Percentiles rank a stretch among this genome's conserved stretches.
Evolutionary conservation across 768 basidiomycete species (phyloP).

Genomic region (Melanogaster broomeanus): DNA sequence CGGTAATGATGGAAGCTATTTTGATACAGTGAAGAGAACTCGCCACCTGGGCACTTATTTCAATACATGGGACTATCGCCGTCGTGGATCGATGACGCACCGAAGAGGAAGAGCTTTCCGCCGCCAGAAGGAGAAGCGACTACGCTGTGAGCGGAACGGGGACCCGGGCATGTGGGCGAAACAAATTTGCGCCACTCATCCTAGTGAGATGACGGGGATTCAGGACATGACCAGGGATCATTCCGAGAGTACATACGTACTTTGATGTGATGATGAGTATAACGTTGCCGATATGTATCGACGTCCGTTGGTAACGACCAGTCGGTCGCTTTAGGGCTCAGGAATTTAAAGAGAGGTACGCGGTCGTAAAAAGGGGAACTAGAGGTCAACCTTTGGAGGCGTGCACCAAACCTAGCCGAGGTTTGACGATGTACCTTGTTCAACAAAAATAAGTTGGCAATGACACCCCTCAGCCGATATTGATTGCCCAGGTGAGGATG

Average conservation of each 20-base stretch:
- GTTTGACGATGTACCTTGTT: no score
- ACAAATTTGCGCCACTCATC: conserved; percentile 91
- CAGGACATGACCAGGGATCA: neutral
- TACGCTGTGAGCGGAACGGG: conserved; percentile 84
- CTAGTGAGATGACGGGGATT: conserved; percentile 31
- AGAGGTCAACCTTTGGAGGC: no score
- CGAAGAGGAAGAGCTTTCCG: conserved; percentile 84
- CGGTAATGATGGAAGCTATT: conserved; percentile 87
- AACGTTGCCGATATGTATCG: no score
- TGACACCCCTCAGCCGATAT: no score
- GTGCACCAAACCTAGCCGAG: no score
- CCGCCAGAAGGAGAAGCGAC: conserved; percentile 75
- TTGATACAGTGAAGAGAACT: conserved; percentile 83
- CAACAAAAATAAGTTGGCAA: no score
- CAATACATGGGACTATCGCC: neutral
- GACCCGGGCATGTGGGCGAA: conserved; percentile 83
- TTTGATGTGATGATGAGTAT: no score
- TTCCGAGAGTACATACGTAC: conserved; percentile 32
- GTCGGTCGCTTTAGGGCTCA: no score
- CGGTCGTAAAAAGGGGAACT: no score
- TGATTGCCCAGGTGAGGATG: no score
- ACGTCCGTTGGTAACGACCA: no score
- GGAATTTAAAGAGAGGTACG: no score
- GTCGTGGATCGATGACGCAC: conserved; percentile 35
- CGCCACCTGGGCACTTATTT: conserved; percentile 56